These are phyloP conservation scores for Aspergillus novoparasiticus DNA, from an alignment of 2,329 filamentous ascomycete species.

Conservation along the genomic window DNA sequence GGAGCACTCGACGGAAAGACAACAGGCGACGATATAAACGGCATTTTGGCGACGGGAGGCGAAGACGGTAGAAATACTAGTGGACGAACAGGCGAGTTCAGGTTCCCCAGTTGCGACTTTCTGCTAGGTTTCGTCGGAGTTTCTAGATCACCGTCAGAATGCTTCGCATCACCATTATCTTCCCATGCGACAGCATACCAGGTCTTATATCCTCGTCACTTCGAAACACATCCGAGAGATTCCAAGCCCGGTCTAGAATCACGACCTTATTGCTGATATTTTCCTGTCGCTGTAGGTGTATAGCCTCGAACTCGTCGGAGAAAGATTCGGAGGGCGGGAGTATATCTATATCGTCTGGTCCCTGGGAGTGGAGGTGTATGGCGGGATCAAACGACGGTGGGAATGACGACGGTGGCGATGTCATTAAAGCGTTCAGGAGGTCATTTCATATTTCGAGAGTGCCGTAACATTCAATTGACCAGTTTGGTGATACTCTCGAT, in stretches of 20 bases:
- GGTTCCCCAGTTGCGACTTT: slow-evolving; percentile 15
- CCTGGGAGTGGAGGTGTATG: slow-evolving; percentile 52
- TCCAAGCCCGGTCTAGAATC: slow-evolving; percentile 48
- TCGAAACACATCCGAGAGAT: slow-evolving; percentile 44
- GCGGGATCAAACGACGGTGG: slow-evolving; percentile 56
- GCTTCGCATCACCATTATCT: neutral
- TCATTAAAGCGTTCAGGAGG: slow-evolving; percentile 31
- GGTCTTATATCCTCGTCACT: slow-evolving; percentile 45
- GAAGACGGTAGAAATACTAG: slow-evolving; percentile 34
- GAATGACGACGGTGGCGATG: slow-evolving; percentile 37
- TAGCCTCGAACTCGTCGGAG: slow-evolving; percentile 44
- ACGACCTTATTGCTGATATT: slow-evolving; percentile 41
- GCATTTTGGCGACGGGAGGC: slow-evolving; percentile 39
- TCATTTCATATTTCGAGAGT: neutral
- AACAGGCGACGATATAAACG: slow-evolving; percentile 45
- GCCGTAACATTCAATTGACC: neutral
- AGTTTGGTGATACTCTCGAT: neutral
- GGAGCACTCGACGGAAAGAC: slow-evolving; percentile 40
- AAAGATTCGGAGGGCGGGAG: slow-evolving; percentile 34
- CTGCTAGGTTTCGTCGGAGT: slow-evolving; percentile 39
- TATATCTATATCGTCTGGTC: slow-evolving; percentile 22
- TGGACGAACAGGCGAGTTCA: slow-evolving; percentile 17
- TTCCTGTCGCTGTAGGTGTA: slow-evolving; percentile 37
- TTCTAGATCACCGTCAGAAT: slow-evolving; percentile 28
- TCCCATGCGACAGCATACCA: slow-evolving; percentile 25